Conservation (phyloP, 257 asterid species). For the Striga asiatica region DNA sequence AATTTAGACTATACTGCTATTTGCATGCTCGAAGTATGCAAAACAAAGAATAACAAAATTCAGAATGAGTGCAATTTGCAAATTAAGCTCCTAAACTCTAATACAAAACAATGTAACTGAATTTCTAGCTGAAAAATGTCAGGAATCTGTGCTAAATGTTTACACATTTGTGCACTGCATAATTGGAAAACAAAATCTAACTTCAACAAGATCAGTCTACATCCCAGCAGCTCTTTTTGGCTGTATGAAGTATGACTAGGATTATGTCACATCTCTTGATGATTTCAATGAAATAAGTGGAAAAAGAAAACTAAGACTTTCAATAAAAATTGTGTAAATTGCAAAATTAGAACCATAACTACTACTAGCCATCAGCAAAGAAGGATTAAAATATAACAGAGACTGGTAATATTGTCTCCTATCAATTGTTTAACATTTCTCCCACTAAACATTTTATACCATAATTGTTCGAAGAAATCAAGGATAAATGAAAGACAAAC, state of each 20-base stretch:
- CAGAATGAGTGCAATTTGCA: slow-evolving; percentile 1
- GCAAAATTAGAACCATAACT: neutral
- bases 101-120: neutral
- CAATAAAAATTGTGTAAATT: no score
- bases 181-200: neutral
- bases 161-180: neutral
- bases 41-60: neutral
- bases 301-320: neutral
- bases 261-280: neutral
- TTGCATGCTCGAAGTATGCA: neutral
- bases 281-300: neutral
- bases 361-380: slow-evolving; percentile 1
- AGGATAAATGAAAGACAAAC: neutral
- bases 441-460: neutral
- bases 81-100: slow-evolving; percentile 3
- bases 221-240: neutral
- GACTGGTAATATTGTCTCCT: neutral
- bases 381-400: neutral
- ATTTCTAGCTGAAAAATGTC: slow-evolving; percentile 2
- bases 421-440: neutral
- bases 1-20: neutral
- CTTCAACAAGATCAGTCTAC: neutral
- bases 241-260: neutral
- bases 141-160: neutral
- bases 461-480: neutral